Evolutionary conservation across 2,329 filamentous ascomycete species (phyloP).

Genomic region (Escovopsis sp.): DNA sequence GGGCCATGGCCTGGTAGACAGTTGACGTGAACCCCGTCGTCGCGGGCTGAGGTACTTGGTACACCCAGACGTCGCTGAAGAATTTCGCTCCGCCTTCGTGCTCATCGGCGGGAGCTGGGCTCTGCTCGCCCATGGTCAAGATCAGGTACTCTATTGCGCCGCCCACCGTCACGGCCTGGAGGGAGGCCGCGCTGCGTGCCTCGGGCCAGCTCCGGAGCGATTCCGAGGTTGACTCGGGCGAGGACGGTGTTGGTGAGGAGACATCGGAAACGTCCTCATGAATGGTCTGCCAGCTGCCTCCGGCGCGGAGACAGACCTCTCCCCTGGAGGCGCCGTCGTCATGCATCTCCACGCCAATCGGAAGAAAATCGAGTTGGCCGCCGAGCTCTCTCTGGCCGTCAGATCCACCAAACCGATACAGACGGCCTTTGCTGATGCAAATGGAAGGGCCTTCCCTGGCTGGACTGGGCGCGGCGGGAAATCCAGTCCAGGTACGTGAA

Average conservation of each 20-base stretch:
- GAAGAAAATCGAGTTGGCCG: slow-evolving; percentile 53
- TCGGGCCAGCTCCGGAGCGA: slow-evolving; percentile 32
- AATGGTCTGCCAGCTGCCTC: slow-evolving; percentile 40
- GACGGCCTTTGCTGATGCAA: slow-evolving; percentile 43
- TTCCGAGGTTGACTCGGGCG: slow-evolving; percentile 21
- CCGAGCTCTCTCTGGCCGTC: slow-evolving; percentile 58
- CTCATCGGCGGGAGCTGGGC: slow-evolving; percentile 29
- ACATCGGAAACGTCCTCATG: slow-evolving; percentile 14
- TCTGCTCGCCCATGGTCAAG: slow-evolving; percentile 43
- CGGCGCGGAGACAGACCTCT: slow-evolving; percentile 36
- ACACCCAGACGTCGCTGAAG: slow-evolving; percentile 48
- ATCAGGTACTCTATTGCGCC: slow-evolving; percentile 48
- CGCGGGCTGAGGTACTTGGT: slow-evolving; percentile 41
- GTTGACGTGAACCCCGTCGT: slow-evolving; percentile 42
- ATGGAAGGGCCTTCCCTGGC: slow-evolving; percentile 54
- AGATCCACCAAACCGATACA: slow-evolving; percentile 72
- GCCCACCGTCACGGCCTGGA: slow-evolving; percentile 42
- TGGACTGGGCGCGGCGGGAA: slow-evolving; percentile 52
- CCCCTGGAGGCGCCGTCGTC: slow-evolving; percentile 32
- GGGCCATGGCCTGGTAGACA: slow-evolving; percentile 36
- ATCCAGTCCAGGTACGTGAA: slow-evolving; percentile 49
- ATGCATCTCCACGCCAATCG: slow-evolving; percentile 41
- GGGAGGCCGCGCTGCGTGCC: slow-evolving; percentile 35
- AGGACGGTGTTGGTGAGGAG: slow-evolving; percentile 8
- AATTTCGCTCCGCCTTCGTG: slow-evolving; percentile 37